phyloP scores from a whole-genome alignment of 2,329 filamentous ascomycete species.

The Ceratocystis albifundus region DNA sequence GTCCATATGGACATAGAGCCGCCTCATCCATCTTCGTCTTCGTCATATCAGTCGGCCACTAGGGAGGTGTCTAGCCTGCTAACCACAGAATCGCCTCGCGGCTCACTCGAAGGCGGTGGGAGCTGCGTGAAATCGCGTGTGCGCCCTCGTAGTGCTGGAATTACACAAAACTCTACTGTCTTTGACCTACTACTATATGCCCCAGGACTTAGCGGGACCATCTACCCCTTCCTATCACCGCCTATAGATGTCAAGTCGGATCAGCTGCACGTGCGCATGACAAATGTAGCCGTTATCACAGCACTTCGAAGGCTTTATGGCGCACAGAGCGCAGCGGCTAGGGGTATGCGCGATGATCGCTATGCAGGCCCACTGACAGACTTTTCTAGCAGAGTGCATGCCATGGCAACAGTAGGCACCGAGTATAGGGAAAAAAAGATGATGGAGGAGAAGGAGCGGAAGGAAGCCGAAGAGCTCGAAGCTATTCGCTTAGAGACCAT shows the following conservation, averaged over 20 bases:
- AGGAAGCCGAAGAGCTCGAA: not conserved
- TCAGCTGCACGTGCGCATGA: constrained; percentile 12
- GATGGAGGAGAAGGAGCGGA: not conserved
- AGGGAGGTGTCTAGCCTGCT: not conserved
- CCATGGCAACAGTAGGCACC: constrained; percentile 13
- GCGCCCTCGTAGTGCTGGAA: constrained; percentile 1
- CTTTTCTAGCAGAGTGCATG: constrained; percentile 17
- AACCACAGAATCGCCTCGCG: not conserved
- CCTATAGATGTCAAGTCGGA: not conserved
- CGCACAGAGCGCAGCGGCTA: not conserved
- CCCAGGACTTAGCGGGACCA: not conserved
- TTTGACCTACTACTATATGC: constrained; percentile 16
- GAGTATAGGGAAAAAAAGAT: not conserved
- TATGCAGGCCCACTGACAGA: constrained; percentile 20
- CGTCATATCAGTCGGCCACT: not conserved
- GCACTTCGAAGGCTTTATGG: constrained; percentile 12
- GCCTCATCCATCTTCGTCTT: not conserved
- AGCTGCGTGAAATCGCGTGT: not conserved
- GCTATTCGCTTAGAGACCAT: not conserved
- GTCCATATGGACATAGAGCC: constrained; percentile 18
- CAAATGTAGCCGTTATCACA: constrained; percentile 13
- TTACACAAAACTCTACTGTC: not conserved
- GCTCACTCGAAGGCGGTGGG: not conserved
- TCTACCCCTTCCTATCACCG: constrained; percentile 19
- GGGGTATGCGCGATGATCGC: not conserved